Base-by-base conservation (phyloP, 805 yeast species). In the Jamesozyma jinghongensis region DNA sequence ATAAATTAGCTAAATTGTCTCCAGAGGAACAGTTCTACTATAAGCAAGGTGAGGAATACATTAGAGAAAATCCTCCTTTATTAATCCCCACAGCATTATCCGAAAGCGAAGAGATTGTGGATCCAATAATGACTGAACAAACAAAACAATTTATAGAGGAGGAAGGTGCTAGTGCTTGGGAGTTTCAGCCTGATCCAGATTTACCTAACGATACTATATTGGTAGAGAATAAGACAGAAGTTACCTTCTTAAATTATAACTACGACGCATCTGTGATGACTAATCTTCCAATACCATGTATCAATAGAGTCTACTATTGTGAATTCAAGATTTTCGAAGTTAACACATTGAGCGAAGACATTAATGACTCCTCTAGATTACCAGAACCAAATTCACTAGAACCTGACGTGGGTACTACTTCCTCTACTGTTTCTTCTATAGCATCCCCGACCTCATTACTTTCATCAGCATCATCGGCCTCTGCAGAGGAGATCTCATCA, bases 131-230 rank as follows among this genome's bases (percentile, higher is more conserved):
- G 19, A 59, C 59, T 37, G 63, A 56, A 17, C 56, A 61, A 40
- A 56, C 66, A 3, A 46, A 52, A 40, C 58, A 53, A 34, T 62
- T 81, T 17, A 84, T 85, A 20, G 94, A 86, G 50, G 94, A 86
- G 48, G 87, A 85, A 57, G 95, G 95, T 2, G 81, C 88, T 1
- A 63, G 71, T 13, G 97, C 97, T 1, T 88, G 94, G 85, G 94
- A 88, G 52, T 90, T 92, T 55, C 70, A 68, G 39, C 77, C 80
- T 18, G 66, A 66, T 53, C 59, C 69, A 8, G 71, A 73, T 61
- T 60, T 75, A 26, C 75, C 73, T 46, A 72, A 69, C 62, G 77
- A 69, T 53, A 76, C 71, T 48, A 70, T 76, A 40, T 48, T 74
- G 30, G 82, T 90, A 5, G 71, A 76, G 31, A 82, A 82, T 55